Evolutionary conservation across 2,329 filamentous ascomycete genomes (phyloP), one percentile per base, ranked within the genome.

Genomic region (Mariannaea sp.): DNA sequence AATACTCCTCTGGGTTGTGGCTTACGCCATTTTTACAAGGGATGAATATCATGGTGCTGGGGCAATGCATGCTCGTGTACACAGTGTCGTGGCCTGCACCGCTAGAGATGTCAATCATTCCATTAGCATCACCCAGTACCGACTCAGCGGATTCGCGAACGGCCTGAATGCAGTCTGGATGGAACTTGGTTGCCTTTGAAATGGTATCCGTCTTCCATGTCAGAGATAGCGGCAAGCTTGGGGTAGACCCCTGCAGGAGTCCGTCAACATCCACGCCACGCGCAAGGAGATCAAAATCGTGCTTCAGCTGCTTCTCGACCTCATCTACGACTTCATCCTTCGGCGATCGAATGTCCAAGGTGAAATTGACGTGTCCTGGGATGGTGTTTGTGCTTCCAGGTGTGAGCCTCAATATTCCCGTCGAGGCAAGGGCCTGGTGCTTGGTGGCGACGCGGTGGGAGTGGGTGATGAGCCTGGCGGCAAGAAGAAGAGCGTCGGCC

Each of bases 81-180:
- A 72, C 71, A 51, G 70, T 73, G 57, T 75, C 73, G 35, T 75
- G 73, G 4, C 70, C 70, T 3, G 73, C 73, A 16, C 73, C 73
- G 53, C 72, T 75, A 5, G 68, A 68, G 3, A 76, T 64, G 7
- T 67, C 62, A 16, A 40, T 54, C 64, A 60, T 68, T 27, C 56
- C 75, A 63, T 75, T 70, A 16, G 76, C 65, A 36, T 35, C 32
- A 4, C 80, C 78, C 1, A 84, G 80, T 7, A 84, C 73, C 3
- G 77, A 77, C 32, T 70, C 70, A 0, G 85, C 83, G 27, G 85
- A 82, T 40, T 80, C 73, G 52, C 80, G 75, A 2, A 90, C 85
- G 17, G 84, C 86, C 4, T 75, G 68, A 46, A 90, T 86, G 61
- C 87, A 90, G 57, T 85, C 82, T 1, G 78, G 70, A 57, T 89